These are phyloP conservation scores for Suhomyces coccinellae DNA, from an alignment of 1,139 yeast genomes.

Conservation along the genomic window DNA sequence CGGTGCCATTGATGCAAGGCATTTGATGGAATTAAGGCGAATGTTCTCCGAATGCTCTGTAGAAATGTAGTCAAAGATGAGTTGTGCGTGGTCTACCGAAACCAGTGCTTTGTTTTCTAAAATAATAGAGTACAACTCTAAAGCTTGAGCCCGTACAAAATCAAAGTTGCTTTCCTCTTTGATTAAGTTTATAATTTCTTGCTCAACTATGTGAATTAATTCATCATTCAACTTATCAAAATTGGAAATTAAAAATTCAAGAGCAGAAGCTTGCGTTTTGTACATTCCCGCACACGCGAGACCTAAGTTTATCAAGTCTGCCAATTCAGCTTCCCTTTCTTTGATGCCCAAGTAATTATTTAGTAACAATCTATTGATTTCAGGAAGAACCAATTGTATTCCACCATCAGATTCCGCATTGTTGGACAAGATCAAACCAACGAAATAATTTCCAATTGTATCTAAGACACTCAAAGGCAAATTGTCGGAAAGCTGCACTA, in stretches of 20 bases:
- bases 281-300: conserved; percentile 37
- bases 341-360: conserved; percentile 13
- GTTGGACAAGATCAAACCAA: conserved; percentile 7
- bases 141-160: conserved; percentile 42
- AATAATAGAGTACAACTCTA: conserved; percentile 33
- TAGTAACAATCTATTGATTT: conserved; percentile 29
- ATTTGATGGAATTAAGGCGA: conserved; percentile 13
- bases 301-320: conserved; percentile 29
- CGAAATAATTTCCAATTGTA: conserved; percentile 28
- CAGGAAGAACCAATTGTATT: conserved; percentile 42
- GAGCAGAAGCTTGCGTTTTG: conserved; percentile 51
- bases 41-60: conserved; percentile 7
- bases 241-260: conserved; percentile 28
- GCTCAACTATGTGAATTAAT: neutral
- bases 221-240: conserved; percentile 5
- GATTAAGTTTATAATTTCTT: conserved; percentile 19
- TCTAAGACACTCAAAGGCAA: neutral
- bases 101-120: conserved; percentile 2
- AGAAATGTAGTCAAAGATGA: neutral
- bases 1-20: conserved; percentile 12
- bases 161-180: conserved; percentile 35
- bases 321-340: conserved; percentile 4
- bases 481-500: conserved; percentile 6
- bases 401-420: conserved; percentile 38
- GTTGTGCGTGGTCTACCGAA: neutral